Evolutionary conservation across 2,329 filamentous ascomycete genomes (phyloP).

Genomic region (Colletotrichum sp.): DNA sequence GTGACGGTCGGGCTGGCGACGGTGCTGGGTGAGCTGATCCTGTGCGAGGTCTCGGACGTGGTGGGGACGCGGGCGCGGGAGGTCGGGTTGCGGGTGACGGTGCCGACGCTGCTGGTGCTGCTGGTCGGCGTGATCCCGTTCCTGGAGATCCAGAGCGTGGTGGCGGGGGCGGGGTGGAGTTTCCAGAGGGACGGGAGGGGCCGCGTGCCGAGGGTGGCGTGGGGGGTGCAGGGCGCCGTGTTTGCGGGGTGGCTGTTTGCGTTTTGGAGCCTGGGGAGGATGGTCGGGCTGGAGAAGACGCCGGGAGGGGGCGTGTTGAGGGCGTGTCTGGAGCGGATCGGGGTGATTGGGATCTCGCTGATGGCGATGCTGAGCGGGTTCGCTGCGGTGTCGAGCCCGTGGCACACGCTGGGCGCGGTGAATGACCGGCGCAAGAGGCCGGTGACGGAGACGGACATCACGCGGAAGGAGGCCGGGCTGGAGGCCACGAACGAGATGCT

Average conservation of each 20-base stretch:
- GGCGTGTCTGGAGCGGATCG: conserved; percentile 71
- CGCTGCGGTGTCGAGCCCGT: conserved; percentile 84
- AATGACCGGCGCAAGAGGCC: conserved; percentile 54
- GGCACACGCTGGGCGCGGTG: conserved; percentile 78
- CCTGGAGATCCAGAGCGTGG: conserved; percentile 74
- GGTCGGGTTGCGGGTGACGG: conserved; percentile 70
- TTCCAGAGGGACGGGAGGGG: conserved; percentile 65
- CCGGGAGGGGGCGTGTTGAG: conserved; percentile 41
- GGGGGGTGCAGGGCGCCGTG: conserved; percentile 65
- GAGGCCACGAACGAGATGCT: conserved; percentile 84
- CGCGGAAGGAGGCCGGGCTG: conserved; percentile 78
- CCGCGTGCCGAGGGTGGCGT: conserved; percentile 62
- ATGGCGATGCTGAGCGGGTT: conserved; percentile 92
- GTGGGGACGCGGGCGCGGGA: conserved; percentile 71
- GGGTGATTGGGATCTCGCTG: conserved; percentile 82
- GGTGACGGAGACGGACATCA: conserved; percentile 76
- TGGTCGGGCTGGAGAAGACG: conserved; percentile 46
- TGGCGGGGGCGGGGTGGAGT: conserved; percentile 63
- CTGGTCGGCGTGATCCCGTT: conserved; percentile 79
- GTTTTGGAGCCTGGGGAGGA: conserved; percentile 79
- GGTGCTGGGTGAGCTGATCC: conserved; percentile 79
- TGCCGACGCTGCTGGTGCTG: conserved; percentile 73
- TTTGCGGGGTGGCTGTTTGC: conserved; percentile 72
- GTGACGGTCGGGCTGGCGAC: conserved; percentile 78
- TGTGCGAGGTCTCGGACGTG: conserved; percentile 82